Percentiles rank a stretch among this genome's conserved stretches.
Evolutionary conservation across 2,329 filamentous ascomycete genomes (phyloP).

Genomic region (Exophiala lecanii-corni): DNA sequence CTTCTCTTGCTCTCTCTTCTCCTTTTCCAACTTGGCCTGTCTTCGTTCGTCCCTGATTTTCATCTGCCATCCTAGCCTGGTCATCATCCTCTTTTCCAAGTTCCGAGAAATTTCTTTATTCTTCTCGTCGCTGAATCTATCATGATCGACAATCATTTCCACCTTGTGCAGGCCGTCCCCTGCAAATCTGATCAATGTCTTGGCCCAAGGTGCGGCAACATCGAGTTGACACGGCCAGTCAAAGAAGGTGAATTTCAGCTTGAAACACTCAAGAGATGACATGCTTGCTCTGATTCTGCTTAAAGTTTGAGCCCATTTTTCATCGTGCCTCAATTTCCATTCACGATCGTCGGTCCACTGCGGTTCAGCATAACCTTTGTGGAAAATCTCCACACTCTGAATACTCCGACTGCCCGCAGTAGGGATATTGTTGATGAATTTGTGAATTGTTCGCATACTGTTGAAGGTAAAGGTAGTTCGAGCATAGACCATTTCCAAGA

Average conservation of each 20-base stretch:
- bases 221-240: constrained; percentile 25
- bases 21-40: constrained; percentile 15
- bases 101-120: constrained; percentile 7
- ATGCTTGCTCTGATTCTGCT: constrained; percentile 15
- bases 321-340: constrained; percentile 24
- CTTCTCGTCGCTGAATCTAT: constrained; percentile 18
- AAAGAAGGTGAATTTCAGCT: constrained; percentile 19
- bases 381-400: constrained; percentile 22
- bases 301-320: constrained; percentile 20
- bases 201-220: constrained; percentile 16
- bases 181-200: constrained; percentile 16
- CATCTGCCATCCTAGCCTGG: constrained; percentile 17
- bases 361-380: constrained; percentile 25
- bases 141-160: constrained; percentile 17
- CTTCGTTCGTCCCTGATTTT: constrained; percentile 12
- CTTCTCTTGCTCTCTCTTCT: constrained; percentile 14
- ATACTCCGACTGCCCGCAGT: constrained; percentile 43
- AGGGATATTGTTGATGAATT: constrained; percentile 33
- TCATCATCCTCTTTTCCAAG: constrained; percentile 25
- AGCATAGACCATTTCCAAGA: constrained; percentile 21
- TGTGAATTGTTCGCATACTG: constrained; percentile 33
- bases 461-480: constrained; percentile 26
- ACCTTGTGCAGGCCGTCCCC: constrained; percentile 19
- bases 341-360: constrained; percentile 14
- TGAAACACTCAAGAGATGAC: constrained; percentile 15